Evolutionary conservation across 768 basidiomycete species (phyloP).

Genomic region (Panus rudis): DNA sequence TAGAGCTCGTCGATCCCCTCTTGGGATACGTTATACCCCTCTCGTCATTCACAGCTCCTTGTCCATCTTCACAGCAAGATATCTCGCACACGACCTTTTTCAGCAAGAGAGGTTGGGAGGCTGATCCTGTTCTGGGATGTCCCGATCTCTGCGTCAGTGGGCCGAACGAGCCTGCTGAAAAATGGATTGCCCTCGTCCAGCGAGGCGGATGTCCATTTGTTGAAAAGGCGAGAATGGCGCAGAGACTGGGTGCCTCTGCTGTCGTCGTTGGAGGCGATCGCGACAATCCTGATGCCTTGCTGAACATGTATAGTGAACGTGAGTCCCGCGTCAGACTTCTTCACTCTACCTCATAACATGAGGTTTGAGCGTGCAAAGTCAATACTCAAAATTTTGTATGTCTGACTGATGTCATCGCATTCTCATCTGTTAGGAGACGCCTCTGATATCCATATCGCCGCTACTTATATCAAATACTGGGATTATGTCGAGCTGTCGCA

Average conservation of each 20-base stretch:
- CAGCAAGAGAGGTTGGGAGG: slow-evolving; percentile 3
- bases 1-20: slow-evolving; percentile 50
- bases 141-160: slow-evolving; percentile 59
- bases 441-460: slow-evolving; percentile 74
- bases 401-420: not conserved
- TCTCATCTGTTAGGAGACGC: slow-evolving; percentile 56
- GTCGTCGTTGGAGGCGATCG: slow-evolving; percentile 89
- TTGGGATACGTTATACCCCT: slow-evolving; percentile 32
- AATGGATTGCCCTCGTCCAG: slow-evolving; percentile 89
- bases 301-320: slow-evolving; percentile 94
- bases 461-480: slow-evolving; percentile 82
- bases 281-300: slow-evolving; percentile 67
- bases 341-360: slow-evolving; percentile 1
- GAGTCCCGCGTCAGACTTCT: slow-evolving; percentile 15
- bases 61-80: slow-evolving; percentile 28
- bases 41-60: slow-evolving; percentile 32
- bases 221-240: slow-evolving; percentile 58
- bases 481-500: slow-evolving; percentile 66
- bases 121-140: slow-evolving; percentile 43
- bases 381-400: too few relatives aligned
- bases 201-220: slow-evolving; percentile 88
- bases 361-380: slow-evolving; percentile 1
- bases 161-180: slow-evolving; percentile 52
- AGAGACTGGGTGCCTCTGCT: slow-evolving; percentile 68
- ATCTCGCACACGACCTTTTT: slow-evolving; percentile 6